Conservation (phyloP, 768 basidiomycete genomes). For the Auriscalpium microsporum region DNA sequence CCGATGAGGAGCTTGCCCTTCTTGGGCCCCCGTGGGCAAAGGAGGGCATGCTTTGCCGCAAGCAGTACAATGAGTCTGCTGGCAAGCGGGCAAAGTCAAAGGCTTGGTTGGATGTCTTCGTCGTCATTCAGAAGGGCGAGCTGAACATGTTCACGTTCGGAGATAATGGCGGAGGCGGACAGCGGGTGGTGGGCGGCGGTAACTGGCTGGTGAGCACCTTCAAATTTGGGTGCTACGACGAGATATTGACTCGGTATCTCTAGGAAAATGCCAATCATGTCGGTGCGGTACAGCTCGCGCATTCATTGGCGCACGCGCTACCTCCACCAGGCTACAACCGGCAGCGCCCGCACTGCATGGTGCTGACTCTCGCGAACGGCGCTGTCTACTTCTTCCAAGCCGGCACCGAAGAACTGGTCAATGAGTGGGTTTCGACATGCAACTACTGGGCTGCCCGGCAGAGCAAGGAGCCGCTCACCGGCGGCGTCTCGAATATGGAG, state of each 20-base stretch:
- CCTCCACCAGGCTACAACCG: slow-evolving; percentile 90
- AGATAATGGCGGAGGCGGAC: slow-evolving; percentile 50
- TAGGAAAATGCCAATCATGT: slow-evolving; percentile 83
- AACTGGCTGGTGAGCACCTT: slow-evolving; percentile 85
- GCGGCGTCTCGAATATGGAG: slow-evolving; percentile 98
- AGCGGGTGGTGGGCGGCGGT: slow-evolving; percentile 80
- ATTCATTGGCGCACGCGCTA: slow-evolving; percentile 79
- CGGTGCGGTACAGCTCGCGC: slow-evolving; percentile 77
- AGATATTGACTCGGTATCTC: background rate
- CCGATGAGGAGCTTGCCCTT: slow-evolving; percentile 91
- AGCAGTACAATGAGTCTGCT: slow-evolving; percentile 86
- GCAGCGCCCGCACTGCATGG: slow-evolving; percentile 91
- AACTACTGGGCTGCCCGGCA: slow-evolving; percentile 98
- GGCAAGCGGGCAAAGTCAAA: slow-evolving; percentile 85
- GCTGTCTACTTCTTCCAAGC: slow-evolving; percentile 98
- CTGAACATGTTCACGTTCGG: slow-evolving; percentile 96
- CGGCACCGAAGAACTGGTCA: slow-evolving; percentile 96
- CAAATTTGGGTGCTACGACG: background rate
- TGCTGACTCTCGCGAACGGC: slow-evolving; percentile 78
- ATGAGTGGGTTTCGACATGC: slow-evolving; percentile 98
- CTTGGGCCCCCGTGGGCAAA: slow-evolving; percentile 98
- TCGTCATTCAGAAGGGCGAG: slow-evolving; percentile 92
- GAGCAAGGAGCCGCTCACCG: slow-evolving; percentile 89
- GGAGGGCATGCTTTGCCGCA: slow-evolving; percentile 91
- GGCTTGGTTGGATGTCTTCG: slow-evolving; percentile 89